Evolutionary conservation across 352 stramenopile species (phyloP).

Genomic region (Pythium coloratum): DNA sequence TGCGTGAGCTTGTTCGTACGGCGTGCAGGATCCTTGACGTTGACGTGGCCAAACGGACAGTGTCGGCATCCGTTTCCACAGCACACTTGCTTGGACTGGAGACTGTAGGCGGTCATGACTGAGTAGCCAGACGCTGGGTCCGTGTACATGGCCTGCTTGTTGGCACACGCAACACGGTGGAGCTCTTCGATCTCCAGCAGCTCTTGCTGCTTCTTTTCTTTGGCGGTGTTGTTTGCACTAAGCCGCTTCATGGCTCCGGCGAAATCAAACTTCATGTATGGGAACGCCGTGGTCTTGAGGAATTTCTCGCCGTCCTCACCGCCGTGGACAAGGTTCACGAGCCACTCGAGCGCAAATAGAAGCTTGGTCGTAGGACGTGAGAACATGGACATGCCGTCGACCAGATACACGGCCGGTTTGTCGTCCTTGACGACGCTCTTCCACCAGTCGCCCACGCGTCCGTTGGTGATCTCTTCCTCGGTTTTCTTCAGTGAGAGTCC

Average conservation of each 20-base stretch:
- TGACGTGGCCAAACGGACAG: constrained; percentile 88
- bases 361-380: constrained; percentile 60
- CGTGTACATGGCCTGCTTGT: constrained; percentile 75
- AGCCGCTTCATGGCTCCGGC: constrained; percentile 13
- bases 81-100: constrained; percentile 78
- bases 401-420: constrained; percentile 41
- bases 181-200: constrained; percentile 58
- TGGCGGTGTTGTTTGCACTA: background rate
- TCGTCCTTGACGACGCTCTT: constrained; percentile 16
- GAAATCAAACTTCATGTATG: constrained; percentile 40
- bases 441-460: constrained; percentile 50
- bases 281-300: constrained; percentile 39
- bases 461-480: constrained; percentile 37
- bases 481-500: constrained; percentile 50
- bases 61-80: constrained; percentile 90
- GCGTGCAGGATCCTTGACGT: constrained; percentile 49
- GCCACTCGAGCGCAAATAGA: constrained; percentile 57
- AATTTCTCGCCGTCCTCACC: constrained; percentile 28
- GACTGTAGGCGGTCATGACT: constrained; percentile 85
- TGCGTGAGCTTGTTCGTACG: constrained; percentile 41
- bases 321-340: constrained; percentile 41
- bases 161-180: constrained; percentile 66
- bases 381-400: constrained; percentile 78
- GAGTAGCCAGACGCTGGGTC: constrained; percentile 85
- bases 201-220: constrained; percentile 17